Evolutionary conservation across 2,329 filamentous ascomycete genomes (phyloP).

Genomic region (Alternaria infectoria): DNA sequence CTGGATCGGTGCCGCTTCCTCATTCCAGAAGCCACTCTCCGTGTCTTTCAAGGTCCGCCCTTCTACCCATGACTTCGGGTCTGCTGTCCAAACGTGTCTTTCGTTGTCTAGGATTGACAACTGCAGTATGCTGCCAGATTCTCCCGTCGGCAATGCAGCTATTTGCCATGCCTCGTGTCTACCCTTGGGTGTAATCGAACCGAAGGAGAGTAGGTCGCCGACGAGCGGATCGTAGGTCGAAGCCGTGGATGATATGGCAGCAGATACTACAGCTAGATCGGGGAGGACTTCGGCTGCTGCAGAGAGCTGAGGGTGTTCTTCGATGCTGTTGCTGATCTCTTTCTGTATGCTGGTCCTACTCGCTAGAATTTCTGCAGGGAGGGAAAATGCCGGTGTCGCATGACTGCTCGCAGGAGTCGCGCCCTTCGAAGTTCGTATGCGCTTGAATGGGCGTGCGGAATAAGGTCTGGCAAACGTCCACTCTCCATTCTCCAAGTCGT

Average conservation of each 20-base stretch:
- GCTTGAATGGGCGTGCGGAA: conserved; percentile 27
- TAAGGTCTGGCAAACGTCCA: conserved; percentile 58
- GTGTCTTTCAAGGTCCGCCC: conserved; percentile 53
- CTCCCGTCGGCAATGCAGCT: conserved; percentile 55
- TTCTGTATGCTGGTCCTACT: conserved; percentile 16
- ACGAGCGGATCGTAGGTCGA: conserved; percentile 48
- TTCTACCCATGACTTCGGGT: conserved; percentile 56
- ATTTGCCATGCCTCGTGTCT: conserved; percentile 36
- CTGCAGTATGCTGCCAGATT: conserved; percentile 64
- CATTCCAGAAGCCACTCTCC: conserved; percentile 62
- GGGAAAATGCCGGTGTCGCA: conserved; percentile 20
- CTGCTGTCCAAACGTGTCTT: conserved; percentile 61
- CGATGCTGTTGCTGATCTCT: conserved; percentile 22
- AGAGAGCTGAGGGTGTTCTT: conserved; percentile 30
- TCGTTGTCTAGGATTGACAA: conserved; percentile 60
- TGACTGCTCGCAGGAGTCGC: conserved; percentile 20
- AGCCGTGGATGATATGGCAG: conserved; percentile 38
- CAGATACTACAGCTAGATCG: conserved; percentile 32
- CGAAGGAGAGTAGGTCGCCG: conserved; percentile 61
- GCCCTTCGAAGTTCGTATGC: conserved; percentile 31
- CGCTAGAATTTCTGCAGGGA: neutral
- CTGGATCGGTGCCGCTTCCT: conserved; percentile 60
- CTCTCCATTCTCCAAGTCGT: conserved; percentile 53
- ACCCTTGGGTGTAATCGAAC: conserved; percentile 58
- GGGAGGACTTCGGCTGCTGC: conserved; percentile 30